phyloP scores from a whole-genome alignment of 2,329 filamentous ascomycete genomes.

The Coniochaeta ligniaria region DNA sequence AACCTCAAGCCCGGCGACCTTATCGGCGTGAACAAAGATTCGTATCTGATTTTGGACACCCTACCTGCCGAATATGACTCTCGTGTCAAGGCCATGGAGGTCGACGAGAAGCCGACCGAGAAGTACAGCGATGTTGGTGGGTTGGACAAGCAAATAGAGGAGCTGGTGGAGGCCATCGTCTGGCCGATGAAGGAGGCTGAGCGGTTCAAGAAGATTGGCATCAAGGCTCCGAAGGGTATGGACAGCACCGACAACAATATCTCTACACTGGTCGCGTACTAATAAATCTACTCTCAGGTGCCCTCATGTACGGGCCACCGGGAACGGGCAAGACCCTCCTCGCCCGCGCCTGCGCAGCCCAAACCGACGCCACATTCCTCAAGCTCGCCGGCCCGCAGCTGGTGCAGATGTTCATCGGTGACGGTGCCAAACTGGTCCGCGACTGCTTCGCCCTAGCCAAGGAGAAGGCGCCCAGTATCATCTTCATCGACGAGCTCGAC shows the following conservation, averaged over 20 bases:
- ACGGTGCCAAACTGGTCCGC: conserved; percentile 93
- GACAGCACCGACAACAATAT: neutral
- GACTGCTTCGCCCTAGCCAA: conserved; percentile 97
- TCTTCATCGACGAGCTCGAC: conserved; percentile 98
- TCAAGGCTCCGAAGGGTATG: conserved; percentile 97
- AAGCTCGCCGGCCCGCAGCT: conserved; percentile 96
- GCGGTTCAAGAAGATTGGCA: conserved; percentile 98
- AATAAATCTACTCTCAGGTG: conserved; percentile 48
- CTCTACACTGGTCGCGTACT: conserved; percentile 2
- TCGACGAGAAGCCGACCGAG: conserved; percentile 98
- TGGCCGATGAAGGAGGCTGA: conserved; percentile 99
- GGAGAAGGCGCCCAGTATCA: conserved; percentile 97
- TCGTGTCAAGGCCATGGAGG: conserved; percentile 99
- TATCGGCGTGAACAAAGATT: conserved; percentile 98
- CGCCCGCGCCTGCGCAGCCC: conserved; percentile 90
- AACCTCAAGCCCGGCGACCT: conserved; percentile 92
- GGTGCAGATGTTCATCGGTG: conserved; percentile 99
- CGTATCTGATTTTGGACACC: conserved; percentile 93
- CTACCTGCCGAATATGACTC: conserved; percentile 97
- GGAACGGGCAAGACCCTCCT: conserved; percentile 89
- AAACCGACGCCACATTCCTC: conserved; percentile 97
- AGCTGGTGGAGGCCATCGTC: conserved; percentile 95
- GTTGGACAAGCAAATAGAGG: conserved; percentile 97
- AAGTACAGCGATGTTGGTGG: conserved; percentile 98
- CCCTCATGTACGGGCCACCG: conserved; percentile 93